Base-by-base conservation (phyloP, 78 protist genomes). In the Cavenderia fasciculata region DNA sequence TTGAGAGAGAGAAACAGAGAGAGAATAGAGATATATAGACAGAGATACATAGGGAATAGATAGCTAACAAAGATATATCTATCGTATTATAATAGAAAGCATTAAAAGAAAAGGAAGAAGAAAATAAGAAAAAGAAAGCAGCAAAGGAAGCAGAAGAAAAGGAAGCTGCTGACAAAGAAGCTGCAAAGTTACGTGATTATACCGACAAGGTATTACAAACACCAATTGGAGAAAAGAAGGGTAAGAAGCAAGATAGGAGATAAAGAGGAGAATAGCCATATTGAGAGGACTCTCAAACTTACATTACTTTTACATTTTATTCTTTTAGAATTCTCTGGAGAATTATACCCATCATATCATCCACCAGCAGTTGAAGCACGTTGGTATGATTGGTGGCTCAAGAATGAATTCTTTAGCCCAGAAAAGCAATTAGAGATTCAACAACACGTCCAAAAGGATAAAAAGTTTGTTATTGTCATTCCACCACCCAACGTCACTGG, bases 401-500 rank as follows among this genome's bases (percentile, higher is more conserved):
- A 63, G 38, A n/a, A 27, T 27, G 98, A 97, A 38, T 92, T 87
- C 87, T 98, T 95, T 91, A 29, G 62, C 71, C 97, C 98, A 47
- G 94, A 90, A 82, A 46, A 43, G 59, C 85, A 91, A 74, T 38
- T 46, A 29, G 72, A 62, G 12, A 56, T 82, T 82, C 90, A 82
- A 43, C 70, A 66, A 69, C 90, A 82, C 46, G 73, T 68, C 12
- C 12, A 52, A 11, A 44, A 86, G 61, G 90, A 92, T 71, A 73
- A 84, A 33, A 75, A 54, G 62, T 99, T 92, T 47, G 78, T 88
- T 11, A 97, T 99, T 51, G 92, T 87, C 70, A 92, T 98, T 25
- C 99, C 99, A 25, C 99, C 99, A 40, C 99, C 99, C 33, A 99
- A 99, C 92, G 99, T 99, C 65, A 99, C 99, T 10, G 99, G 99